Base-by-base conservation (phyloP, 179 eudicot genomes). In the Beta corolliflora region DNA sequence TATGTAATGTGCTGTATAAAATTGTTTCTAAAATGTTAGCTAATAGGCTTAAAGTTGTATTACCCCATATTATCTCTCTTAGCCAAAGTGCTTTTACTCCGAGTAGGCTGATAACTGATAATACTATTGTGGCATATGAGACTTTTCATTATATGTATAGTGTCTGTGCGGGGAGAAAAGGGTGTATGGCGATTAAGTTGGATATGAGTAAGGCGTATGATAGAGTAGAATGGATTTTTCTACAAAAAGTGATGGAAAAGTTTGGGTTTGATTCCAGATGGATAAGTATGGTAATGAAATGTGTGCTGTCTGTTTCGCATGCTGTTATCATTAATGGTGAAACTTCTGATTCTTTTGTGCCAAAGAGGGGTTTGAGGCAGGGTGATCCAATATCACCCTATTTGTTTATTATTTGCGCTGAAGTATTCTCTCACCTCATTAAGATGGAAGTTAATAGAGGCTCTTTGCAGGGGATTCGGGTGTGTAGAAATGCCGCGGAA, bases 41-140 rank as follows among this genome's bases (percentile, higher is more conserved):
- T 25, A 25, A 25, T 25, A 25, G 29, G 29, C 29, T 25, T 25
- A 25, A 25, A 25, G 29, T 25, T 25, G 29, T 25, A 25, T 25
- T 25, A 25, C 29, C 29, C 29, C 29, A 25, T 25, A 25, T 25
- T 25, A 25, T 25, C 29, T 25, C 29, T 25, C 29, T 25, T 25
- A 25, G 29, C 29, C 29, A 25, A 25, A 25, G 29, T 25, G 29
- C 1, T 25, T 25, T 25, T 25, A 1, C 29, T 25, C 29, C 29
- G 29, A 1, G 29, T 25, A 25, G 29, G 29, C 29, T 76, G 0
- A 41, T 76, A 0, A 76, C 78, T 1, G 68, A 76, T 60, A 76
- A 76, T 60, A 52, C 50, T 6, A 9, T 76, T 15, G 9, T 76
- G 7, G 78, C 78, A 0, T 76, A 29, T 76, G 78, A 76, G 18